Evolutionary conservation across 345 rosid species (phyloP).

Genomic region (Erucastrum elatum): DNA sequence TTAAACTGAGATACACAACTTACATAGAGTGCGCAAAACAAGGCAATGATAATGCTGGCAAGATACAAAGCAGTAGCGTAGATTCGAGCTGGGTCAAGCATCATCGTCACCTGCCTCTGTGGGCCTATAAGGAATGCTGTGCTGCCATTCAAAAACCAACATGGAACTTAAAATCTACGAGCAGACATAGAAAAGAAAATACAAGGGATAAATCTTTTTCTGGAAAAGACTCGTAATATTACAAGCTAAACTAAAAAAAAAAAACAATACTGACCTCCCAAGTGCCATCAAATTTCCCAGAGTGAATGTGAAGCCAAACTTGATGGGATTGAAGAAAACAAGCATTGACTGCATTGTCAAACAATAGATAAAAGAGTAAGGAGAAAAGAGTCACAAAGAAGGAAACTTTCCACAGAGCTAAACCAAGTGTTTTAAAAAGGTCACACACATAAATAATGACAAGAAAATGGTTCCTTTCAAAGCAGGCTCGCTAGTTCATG

Average conservation of each 20-base stretch:
- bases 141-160: conserved; percentile 59
- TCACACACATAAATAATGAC: not conserved
- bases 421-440: not conserved
- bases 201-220: not conserved
- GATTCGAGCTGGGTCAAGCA: conserved; percentile 96
- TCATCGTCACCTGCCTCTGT: conserved; percentile 88
- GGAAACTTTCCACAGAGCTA: not conserved
- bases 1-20: conserved; percentile 44
- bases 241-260: conserved; percentile 15
- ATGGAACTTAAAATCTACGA: conserved; percentile 45
- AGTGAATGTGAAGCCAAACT: conserved; percentile 89
- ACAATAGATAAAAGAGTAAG: not conserved
- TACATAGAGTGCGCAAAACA: conserved; percentile 94
- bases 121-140: conserved; percentile 96
- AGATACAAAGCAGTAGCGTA: conserved; percentile 88
- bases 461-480: not conserved
- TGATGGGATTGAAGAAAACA: conserved; percentile 88
- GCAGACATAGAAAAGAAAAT: not conserved
- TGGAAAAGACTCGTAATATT: not conserved
- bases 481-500: not conserved
- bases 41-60: conserved; percentile 87
- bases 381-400: not conserved
- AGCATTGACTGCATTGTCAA: conserved; percentile 72
- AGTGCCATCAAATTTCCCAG: conserved; percentile 93
- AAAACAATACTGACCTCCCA: conserved; percentile 71